Conservation (phyloP, 768 basidiomycete species). For the Filobasidium wieringae region DNA sequence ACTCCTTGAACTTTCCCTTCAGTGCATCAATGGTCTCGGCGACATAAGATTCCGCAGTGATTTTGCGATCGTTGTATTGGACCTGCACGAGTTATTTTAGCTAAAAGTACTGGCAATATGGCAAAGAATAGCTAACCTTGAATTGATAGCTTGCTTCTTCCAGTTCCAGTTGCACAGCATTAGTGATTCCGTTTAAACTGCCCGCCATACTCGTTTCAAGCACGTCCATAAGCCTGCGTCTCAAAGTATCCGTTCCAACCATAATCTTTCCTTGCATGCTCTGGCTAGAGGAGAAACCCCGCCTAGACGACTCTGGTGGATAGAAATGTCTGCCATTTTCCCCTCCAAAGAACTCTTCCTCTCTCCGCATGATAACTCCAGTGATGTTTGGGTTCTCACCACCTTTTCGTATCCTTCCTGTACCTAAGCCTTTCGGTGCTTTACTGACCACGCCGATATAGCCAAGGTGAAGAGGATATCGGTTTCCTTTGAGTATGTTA, state of each 20-base stretch:
- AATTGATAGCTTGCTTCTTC: slow-evolving; percentile 98
- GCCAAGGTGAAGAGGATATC: slow-evolving; percentile 93
- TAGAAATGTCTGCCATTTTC: slow-evolving; percentile 41
- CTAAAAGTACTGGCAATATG: neutral
- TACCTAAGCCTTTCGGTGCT: slow-evolving; percentile 38
- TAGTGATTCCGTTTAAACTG: slow-evolving; percentile 87
- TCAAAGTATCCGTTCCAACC: slow-evolving; percentile 83
- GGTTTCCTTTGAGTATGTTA: slow-evolving; percentile 66
- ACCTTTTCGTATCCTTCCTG: slow-evolving; percentile 14
- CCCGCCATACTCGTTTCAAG: slow-evolving; percentile 96
- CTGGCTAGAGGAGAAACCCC: neutral
- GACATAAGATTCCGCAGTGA: slow-evolving; percentile 91
- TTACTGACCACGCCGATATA: slow-evolving; percentile 96
- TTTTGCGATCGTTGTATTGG: slow-evolving; percentile 69
- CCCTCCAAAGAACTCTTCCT: slow-evolving; percentile 42
- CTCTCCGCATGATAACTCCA: slow-evolving; percentile 46
- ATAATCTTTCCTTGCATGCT: slow-evolving; percentile 46
- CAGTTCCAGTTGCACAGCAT: slow-evolving; percentile 90
- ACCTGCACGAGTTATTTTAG: slow-evolving; percentile 18
- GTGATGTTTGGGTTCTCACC: slow-evolving; percentile 34
- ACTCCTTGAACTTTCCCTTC: slow-evolving; percentile 75
- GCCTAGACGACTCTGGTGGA: neutral
- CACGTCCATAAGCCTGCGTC: slow-evolving; percentile 86
- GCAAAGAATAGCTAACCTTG: slow-evolving; percentile 68
- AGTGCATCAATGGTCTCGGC: slow-evolving; percentile 91